phyloP scores from a whole-genome alignment of 1,284 basidiomycete species.

The Xanthoconium separans region DNA sequence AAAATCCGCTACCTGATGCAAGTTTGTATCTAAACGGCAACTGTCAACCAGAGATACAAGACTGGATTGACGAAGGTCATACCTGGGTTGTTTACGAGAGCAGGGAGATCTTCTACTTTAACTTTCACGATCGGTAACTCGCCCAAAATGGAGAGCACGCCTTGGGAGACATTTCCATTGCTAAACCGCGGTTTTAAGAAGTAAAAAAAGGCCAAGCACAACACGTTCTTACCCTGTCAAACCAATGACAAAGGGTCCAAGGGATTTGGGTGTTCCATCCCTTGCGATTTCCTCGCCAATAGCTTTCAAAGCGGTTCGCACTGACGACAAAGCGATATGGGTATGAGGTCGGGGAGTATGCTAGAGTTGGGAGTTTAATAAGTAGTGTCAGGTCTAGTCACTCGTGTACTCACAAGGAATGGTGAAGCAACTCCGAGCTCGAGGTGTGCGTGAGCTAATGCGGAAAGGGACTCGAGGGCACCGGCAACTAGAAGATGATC shows the following conservation, averaged over 20 bases:
- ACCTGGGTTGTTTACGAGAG: constrained; percentile 54
- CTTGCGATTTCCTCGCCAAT: constrained; percentile 58
- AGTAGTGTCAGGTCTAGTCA: background rate
- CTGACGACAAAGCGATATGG: constrained; percentile 56
- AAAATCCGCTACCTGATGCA: constrained; percentile 42
- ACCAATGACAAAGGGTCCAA: constrained; percentile 80
- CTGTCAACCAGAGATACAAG: background rate
- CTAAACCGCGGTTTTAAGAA: constrained; percentile 35
- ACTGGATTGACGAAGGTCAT: background rate
- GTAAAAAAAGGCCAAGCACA: background rate
- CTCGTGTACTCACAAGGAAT: constrained; percentile 59
- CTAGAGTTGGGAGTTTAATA: constrained; percentile 27
- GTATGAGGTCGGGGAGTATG: constrained; percentile 82
- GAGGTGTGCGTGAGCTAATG: constrained; percentile 77
- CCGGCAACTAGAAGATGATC: constrained; percentile 62
- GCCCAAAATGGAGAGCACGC: constrained; percentile 67
- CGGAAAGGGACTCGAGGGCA: constrained; percentile 75
- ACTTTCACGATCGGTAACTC: constrained; percentile 71
- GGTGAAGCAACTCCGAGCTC: constrained; percentile 79
- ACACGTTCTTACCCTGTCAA: constrained; percentile 65
- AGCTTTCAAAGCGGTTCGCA: constrained; percentile 56
- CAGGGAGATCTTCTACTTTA: constrained; percentile 54
- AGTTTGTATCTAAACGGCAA: constrained; percentile 46
- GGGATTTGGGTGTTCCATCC: constrained; percentile 58
- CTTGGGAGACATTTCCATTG: constrained; percentile 77